A percentile compares a stretch with the other conserved stretches of the same genome.
Conservation (phyloP, 225 moss, liverwort and hornwort genomes). For the Rhytidiadelphus loreus region DNA sequence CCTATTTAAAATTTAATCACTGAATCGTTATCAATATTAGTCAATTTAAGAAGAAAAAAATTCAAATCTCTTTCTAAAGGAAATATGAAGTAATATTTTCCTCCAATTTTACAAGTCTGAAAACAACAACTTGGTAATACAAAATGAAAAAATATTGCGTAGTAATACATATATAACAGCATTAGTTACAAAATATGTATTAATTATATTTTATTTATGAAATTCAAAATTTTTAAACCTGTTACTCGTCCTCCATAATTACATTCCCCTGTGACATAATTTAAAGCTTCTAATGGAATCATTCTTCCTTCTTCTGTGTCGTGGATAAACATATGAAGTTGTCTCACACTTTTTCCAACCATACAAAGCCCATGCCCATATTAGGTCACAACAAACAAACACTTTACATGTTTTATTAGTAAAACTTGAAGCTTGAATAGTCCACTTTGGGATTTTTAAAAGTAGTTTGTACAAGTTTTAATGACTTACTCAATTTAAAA, state of each 20-base stretch:
- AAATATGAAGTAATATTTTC: background rate
- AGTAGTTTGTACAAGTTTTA: background rate
- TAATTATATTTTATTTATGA: background rate
- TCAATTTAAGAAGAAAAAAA: too few relatives aligned
- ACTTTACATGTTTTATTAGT: fast-evolving
- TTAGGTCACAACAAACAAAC: background rate
- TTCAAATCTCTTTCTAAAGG: background rate
- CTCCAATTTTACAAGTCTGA: background rate
- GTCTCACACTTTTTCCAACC: background rate
- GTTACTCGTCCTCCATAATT: background rate
- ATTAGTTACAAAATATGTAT: background rate
- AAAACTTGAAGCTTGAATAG: background rate
- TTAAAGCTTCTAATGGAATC: background rate
- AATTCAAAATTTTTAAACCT: background rate
- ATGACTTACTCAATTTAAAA: too few relatives aligned
- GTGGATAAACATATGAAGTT: background rate
- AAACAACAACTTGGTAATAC: too few relatives aligned
- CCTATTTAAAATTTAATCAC: fast-evolving
- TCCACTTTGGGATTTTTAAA: fast-evolving
- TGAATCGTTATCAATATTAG: background rate
- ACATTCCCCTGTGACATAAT: background rate
- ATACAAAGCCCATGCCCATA: background rate
- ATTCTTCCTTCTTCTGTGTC: background rate
- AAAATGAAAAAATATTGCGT: background rate
- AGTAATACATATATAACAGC: background rate